Percentiles rank a stretch among this genome's conserved stretches.
Evolutionary conservation across 805 yeast species (phyloP).

Genomic region (Metschnikowia noctiluminum): DNA sequence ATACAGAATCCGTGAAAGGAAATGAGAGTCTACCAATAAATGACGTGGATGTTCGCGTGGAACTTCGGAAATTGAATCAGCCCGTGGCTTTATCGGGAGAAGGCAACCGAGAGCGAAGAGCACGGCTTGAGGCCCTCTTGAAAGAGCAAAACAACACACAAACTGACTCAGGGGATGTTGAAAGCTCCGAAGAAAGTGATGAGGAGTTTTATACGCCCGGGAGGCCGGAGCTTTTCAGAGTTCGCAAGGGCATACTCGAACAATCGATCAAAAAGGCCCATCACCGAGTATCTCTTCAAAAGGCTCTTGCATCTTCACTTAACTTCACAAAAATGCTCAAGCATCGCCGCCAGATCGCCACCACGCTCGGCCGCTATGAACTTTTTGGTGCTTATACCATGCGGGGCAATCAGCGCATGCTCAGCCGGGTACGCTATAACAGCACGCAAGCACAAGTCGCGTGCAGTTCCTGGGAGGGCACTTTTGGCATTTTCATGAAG

Average conservation of each 20-base stretch:
- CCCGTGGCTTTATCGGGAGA: constrained; percentile 61
- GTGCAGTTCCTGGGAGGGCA: constrained; percentile 85
- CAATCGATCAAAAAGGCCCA: constrained; percentile 49
- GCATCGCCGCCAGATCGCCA: constrained; percentile 43
- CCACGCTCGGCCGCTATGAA: constrained; percentile 33
- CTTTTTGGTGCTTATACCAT: constrained; percentile 68
- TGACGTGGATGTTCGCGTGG: constrained; percentile 57
- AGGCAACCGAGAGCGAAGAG: constrained; percentile 56
- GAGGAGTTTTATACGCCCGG: constrained; percentile 90
- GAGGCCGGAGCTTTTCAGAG: constrained; percentile 44
- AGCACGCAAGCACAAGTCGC: constrained; percentile 42
- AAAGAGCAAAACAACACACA: constrained; percentile 22
- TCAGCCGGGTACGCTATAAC: constrained; percentile 54
- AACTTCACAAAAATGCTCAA: constrained; percentile 44
- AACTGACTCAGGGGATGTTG: constrained; percentile 20
- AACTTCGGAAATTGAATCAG: constrained; percentile 49
- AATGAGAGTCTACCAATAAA: constrained; percentile 49
- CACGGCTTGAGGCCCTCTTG: constrained; percentile 50
- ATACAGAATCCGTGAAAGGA: not conserved
- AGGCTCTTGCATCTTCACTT: constrained; percentile 22
- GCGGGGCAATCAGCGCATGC: constrained; percentile 56
- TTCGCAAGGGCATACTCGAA: constrained; percentile 50
- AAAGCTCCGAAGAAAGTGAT: constrained; percentile 51
- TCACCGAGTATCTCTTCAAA: constrained; percentile 37
- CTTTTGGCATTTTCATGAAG: constrained; percentile 43